Evolutionary conservation across 352 stramenopile species (phyloP).

Genomic region (Pythium brassicae): DNA sequence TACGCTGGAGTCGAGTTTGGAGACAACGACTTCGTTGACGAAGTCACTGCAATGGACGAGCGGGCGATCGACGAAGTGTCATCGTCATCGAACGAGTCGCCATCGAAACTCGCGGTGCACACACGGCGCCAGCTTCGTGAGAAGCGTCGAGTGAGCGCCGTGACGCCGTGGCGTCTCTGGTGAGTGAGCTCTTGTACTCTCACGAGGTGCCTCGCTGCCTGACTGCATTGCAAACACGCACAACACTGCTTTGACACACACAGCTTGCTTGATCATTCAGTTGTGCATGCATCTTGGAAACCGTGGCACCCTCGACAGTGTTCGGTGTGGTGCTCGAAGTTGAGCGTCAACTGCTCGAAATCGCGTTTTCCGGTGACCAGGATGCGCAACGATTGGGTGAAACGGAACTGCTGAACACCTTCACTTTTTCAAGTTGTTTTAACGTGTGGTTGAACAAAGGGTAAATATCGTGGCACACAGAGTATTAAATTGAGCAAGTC

Average conservation of each 20-base stretch:
- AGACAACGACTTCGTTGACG: neutral
- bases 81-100: neutral
- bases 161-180: slow-evolving; percentile 9
- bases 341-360: no score
- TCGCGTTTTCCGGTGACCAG: no score
- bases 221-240: neutral
- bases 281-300: no score
- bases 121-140: slow-evolving; percentile 13
- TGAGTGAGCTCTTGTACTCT: neutral
- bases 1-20: slow-evolving; percentile 8
- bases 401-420: neutral
- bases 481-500: no score
- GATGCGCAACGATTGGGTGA: no score
- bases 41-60: neutral
- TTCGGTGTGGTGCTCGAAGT: no score
- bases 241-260: no score
- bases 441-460: neutral
- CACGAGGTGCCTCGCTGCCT: neutral
- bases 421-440: neutral
- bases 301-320: no score
- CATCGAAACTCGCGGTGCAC: slow-evolving; percentile 8
- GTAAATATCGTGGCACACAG: no score
- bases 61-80: neutral
- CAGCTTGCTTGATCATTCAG: no score
- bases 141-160: slow-evolving; percentile 2